These are phyloP conservation scores for Aspergillus sp. DNA, from an alignment of 2,329 filamentous ascomycete genomes.

Conservation along the genomic window DNA sequence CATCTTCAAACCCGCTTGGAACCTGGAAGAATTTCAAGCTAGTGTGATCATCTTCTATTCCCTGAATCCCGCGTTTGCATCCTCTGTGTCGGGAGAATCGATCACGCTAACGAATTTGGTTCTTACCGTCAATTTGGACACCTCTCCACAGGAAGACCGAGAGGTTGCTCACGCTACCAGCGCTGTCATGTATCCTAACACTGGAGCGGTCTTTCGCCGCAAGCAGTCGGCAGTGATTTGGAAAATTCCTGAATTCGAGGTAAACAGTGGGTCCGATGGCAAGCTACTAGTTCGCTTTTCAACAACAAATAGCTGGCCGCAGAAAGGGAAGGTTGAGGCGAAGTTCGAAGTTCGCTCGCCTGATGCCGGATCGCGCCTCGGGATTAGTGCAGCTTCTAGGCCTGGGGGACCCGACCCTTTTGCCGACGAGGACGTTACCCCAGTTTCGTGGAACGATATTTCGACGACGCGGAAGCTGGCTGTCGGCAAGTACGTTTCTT, in stretches of 20 bases:
- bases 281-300: slow-evolving; percentile 83
- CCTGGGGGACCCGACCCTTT: slow-evolving; percentile 45
- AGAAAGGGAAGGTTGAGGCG: slow-evolving; percentile 76
- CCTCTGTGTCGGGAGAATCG: slow-evolving; percentile 42
- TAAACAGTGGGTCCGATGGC: slow-evolving; percentile 56
- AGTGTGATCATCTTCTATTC: slow-evolving; percentile 82
- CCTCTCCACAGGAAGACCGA: slow-evolving; percentile 39
- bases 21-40: slow-evolving; percentile 79
- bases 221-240: slow-evolving; percentile 48
- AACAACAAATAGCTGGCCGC: slow-evolving; percentile 69
- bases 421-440: slow-evolving; percentile 43
- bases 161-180: slow-evolving; percentile 42
- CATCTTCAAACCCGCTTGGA: slow-evolving; percentile 74
- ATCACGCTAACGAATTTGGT: slow-evolving; percentile 74
- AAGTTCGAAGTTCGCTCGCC: slow-evolving; percentile 70
- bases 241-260: slow-evolving; percentile 50
- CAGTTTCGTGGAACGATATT: slow-evolving; percentile 64
- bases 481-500: slow-evolving; percentile 72
- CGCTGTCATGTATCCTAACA: slow-evolving; percentile 49
- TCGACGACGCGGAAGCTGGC: slow-evolving; percentile 66
- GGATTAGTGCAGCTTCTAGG: slow-evolving; percentile 49
- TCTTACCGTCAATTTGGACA: slow-evolving; percentile 56
- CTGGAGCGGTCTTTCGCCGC: slow-evolving; percentile 46
- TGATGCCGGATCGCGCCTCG: slow-evolving; percentile 64
- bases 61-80: slow-evolving; percentile 69